Evolutionary conservation across 192 early-diverging fungal species (phyloP), one percentile per base, ranked within the genome.

Genomic region (Spinellus fusiger): DNA sequence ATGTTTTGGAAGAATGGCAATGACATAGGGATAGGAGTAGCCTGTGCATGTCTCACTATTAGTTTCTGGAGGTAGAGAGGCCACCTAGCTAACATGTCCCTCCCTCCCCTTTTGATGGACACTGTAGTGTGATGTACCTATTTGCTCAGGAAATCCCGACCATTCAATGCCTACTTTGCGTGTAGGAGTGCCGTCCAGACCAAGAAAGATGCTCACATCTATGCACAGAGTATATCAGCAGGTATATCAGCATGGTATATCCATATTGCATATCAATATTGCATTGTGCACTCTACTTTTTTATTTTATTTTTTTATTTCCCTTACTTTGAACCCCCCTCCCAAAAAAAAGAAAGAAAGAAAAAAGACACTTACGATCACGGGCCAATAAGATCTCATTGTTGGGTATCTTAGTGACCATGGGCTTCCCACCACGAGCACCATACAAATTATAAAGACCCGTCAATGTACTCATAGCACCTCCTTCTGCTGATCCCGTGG

Each of bases 21-120:
- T 77, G 13, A 87, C 79, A 61, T 91, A 93, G 5, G 90, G 90
- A 28, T 81, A 68, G 3, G 80, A 86, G 48, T 78, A 86, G 7
- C 79, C 82, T 81, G 53, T 23, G 29, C 20, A 26, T 27, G 27
- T 25, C 49, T 12, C 27, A n/a, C n/a, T n/a, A n/a, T n/a, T n/a
- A n/a, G n/a, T n/a, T n/a, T n/a, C n/a, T n/a, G n/a, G n/a, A n/a
- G n/a, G n/a, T n/a, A n/a, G n/a, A n/a, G n/a, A n/a, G n/a, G n/a
- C n/a, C n/a, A n/a, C n/a, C n/a, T n/a, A n/a, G n/a, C n/a, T n/a
- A n/a, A n/a, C n/a, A n/a, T n/a, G n/a, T n/a, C n/a, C n/a, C n/a
- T n/a, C n/a, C n/a, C n/a, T n/a, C n/a, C n/a, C n/a, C n/a, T n/a
- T n/a, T n/a, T n/a, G n/a, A n/a, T n/a, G 29, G 57, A 12, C n/a